phyloP scores from a whole-genome alignment of 352 stramenopile species.

The Phytophthora syringae region DNA sequence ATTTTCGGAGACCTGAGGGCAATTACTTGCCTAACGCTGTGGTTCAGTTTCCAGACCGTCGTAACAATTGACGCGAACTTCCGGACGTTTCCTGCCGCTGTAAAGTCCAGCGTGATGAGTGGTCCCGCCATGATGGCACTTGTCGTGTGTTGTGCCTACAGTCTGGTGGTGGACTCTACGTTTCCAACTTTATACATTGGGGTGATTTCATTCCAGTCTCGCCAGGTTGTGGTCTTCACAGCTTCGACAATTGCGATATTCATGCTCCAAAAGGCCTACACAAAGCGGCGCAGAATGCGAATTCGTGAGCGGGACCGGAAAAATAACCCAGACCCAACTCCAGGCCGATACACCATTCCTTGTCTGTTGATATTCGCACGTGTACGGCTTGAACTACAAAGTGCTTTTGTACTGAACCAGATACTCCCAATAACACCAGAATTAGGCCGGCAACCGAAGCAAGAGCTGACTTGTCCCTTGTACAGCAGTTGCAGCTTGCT shows the following conservation, averaged over 20 bases:
- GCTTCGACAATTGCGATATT: constrained; percentile 32
- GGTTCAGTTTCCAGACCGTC: constrained; percentile 17
- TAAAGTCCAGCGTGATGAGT: constrained; percentile 17
- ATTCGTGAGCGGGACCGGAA: background rate
- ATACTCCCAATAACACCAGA: background rate
- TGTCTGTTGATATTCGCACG: constrained; percentile 27
- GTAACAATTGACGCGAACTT: constrained; percentile 36
- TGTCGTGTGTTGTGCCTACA: constrained; percentile 18
- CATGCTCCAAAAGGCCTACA: constrained; percentile 22
- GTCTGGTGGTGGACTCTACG: constrained; percentile 12
- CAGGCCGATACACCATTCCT: constrained; percentile 13
- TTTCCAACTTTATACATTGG: constrained; percentile 9
- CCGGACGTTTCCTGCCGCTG: constrained; percentile 15
- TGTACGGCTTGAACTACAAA: background rate
- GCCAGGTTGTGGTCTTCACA: constrained; percentile 27
- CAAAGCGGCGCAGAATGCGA: constrained; percentile 13
- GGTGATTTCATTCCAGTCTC: constrained; percentile 6
- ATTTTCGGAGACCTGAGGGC: constrained; percentile 27
- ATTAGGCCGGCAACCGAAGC: background rate
- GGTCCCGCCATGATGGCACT: constrained; percentile 22
- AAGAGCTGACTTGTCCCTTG: background rate
- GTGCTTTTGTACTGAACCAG: background rate
- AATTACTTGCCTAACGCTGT: constrained; percentile 10
- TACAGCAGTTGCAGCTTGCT: constrained; percentile 18
- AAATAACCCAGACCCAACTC: background rate